A percentile compares a stretch with the other conserved stretches of the same genome.
Evolutionary conservation across 257 asterid species (phyloP).

Genomic region (Echites panduratus): DNA sequence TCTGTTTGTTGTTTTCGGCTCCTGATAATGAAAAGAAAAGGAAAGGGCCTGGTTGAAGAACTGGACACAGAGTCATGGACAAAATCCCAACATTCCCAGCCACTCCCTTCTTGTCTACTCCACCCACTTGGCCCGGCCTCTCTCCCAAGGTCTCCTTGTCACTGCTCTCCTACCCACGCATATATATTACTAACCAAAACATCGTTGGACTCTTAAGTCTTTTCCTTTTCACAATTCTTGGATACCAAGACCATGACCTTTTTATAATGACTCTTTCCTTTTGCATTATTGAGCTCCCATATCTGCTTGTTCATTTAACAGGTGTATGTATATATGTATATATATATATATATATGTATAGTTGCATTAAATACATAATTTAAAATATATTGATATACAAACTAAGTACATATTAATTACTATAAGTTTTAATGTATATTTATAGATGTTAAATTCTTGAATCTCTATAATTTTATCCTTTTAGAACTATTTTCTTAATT

Average conservation of each 20-base stretch:
- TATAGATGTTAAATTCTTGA: no score
- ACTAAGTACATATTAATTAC: no score
- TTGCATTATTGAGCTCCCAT: no score
- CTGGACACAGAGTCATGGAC: slow-evolving; percentile 65
- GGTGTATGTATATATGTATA: no score
- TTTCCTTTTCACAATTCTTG: neutral
- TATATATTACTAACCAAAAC: neutral
- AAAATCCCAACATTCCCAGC: slow-evolving; percentile 58
- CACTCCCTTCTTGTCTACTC: slow-evolving; percentile 64
- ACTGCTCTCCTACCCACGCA: neutral
- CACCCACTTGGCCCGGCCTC: slow-evolving; percentile 41
- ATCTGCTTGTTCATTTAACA: neutral
- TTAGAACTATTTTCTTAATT: no score
- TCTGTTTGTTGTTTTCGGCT: slow-evolving; percentile 46
- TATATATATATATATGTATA: neutral
- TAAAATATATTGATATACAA: no score
- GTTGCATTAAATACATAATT: neutral
- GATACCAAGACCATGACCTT: no score
- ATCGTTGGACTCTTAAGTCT: neutral
- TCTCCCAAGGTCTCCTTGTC: slow-evolving; percentile 23
- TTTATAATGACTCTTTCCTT: no score
- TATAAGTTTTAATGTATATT: no score
- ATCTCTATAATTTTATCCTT: no score
- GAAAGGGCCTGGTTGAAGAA: slow-evolving; percentile 23
- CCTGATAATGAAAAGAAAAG: slow-evolving; percentile 21